These are phyloP conservation scores for Elsinoe fawcettii DNA, from an alignment of 2,329 filamentous ascomycete genomes.

Conservation along the genomic window DNA sequence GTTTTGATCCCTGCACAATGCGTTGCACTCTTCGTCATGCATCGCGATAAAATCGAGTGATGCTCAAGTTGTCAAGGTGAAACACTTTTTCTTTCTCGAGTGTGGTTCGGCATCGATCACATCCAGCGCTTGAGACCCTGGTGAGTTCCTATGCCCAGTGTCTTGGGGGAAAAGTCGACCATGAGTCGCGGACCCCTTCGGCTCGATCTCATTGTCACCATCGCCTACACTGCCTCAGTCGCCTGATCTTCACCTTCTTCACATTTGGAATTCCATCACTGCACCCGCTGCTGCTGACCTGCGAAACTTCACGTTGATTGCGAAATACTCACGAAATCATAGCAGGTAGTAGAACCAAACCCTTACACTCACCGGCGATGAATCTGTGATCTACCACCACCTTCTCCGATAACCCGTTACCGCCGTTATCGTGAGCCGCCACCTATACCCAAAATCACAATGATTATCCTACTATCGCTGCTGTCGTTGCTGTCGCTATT, in stretches of 20 bases:
- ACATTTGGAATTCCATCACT: neutral
- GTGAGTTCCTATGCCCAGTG: neutral
- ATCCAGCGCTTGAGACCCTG: neutral
- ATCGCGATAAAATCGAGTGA: neutral
- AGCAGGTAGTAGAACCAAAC: neutral
- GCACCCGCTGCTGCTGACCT: neutral
- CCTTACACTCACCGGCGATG: neutral
- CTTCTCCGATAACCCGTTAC: constrained; percentile 6
- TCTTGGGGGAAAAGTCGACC: neutral
- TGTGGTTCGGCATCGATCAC: neutral
- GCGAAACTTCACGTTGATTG: neutral
- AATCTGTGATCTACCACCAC: constrained; percentile 1
- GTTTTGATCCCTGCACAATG: constrained; percentile 2
- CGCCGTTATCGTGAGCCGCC: constrained; percentile 5
- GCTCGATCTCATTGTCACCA: neutral
- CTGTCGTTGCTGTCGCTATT: neutral
- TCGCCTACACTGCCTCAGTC: neutral
- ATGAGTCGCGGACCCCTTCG: neutral
- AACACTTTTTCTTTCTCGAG: neutral
- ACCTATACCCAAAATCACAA: neutral
- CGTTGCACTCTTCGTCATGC: neutral
- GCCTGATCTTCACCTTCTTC: neutral
- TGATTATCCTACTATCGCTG: neutral
- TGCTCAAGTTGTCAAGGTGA: neutral
- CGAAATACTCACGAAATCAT: neutral